Conservation (phyloP, 495 filamentous ascomycete species). For the Penicillium maclennaniae region DNA sequence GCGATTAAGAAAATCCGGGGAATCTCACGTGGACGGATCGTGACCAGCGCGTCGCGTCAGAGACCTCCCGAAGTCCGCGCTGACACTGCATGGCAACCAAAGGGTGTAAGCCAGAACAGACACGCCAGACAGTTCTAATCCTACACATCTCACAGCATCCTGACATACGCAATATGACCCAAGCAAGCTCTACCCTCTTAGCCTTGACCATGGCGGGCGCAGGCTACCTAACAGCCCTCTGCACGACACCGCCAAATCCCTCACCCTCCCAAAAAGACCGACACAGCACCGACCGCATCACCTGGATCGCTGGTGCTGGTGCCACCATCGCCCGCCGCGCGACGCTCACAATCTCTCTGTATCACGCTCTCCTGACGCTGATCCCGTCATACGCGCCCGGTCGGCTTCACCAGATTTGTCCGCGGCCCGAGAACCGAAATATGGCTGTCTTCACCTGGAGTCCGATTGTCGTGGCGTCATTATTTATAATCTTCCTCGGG, state of each 20-base stretch:
- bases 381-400: constrained; percentile 14
- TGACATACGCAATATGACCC: background rate
- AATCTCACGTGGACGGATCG: too few species aligned
- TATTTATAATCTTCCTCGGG: constrained; percentile 28
- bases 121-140: background rate
- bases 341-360: constrained; percentile 6
- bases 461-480: constrained; percentile 11
- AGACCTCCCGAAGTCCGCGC: background rate
- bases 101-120: too few species aligned
- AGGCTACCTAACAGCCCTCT: constrained; percentile 15
- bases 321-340: constrained; percentile 8
- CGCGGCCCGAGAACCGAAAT: constrained; percentile 19
- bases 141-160: background rate
- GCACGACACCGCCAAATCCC: constrained; percentile 20
- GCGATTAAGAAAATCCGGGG: too few species aligned
- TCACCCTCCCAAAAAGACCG: constrained; percentile 9
- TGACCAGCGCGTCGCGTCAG: background rate
- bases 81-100: too few species aligned
- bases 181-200: constrained; percentile 12
- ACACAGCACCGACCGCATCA: constrained; percentile 16
- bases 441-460: constrained; percentile 30
- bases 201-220: constrained; percentile 15
- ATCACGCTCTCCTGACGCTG: constrained; percentile 29
- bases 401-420: constrained; percentile 8
- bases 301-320: constrained; percentile 3